Evolutionary conservation across 2,329 filamentous ascomycete genomes (phyloP).

Genomic region (Alternaria burnsii): DNA sequence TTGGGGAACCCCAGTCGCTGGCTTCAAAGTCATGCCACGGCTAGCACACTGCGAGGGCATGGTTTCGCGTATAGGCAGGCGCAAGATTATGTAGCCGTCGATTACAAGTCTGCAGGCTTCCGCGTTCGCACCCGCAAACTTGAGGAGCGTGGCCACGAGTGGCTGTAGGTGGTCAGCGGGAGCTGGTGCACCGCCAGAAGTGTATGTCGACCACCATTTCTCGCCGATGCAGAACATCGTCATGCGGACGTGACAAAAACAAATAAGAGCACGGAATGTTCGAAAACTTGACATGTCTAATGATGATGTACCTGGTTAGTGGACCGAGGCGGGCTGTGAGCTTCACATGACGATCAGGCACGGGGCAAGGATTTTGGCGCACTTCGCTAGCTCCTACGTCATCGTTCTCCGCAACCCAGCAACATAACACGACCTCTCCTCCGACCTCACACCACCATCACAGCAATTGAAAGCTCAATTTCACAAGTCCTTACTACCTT

Average conservation of each 20-base stretch:
- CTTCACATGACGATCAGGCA: slow-evolving; percentile 14
- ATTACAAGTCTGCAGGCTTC: no score
- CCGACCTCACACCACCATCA: not conserved
- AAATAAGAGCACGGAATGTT: not conserved
- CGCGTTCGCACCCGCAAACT: no score
- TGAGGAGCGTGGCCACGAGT: no score
- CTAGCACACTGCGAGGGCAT: no score
- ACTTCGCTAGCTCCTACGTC: slow-evolving; percentile 15
- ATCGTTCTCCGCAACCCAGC: slow-evolving; percentile 12
- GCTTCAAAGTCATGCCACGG: no score
- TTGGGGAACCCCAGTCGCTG: no score
- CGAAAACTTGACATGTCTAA: not conserved
- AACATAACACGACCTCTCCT: slow-evolving; percentile 13
- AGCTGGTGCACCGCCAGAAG: not conserved
- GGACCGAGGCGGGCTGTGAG: not conserved
- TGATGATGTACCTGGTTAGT: not conserved
- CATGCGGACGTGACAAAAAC: not conserved
- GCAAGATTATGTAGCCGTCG: no score
- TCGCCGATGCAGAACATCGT: not conserved
- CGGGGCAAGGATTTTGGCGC: slow-evolving; percentile 16
- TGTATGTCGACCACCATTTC: not conserved
- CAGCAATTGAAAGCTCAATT: slow-evolving; percentile 3
- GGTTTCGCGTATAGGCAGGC: no score
- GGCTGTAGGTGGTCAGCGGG: not conserved
- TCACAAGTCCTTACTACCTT: not conserved